Conservation (phyloP, 2,329 filamentous ascomycete genomes). For the Microascus cirrosus region DNA sequence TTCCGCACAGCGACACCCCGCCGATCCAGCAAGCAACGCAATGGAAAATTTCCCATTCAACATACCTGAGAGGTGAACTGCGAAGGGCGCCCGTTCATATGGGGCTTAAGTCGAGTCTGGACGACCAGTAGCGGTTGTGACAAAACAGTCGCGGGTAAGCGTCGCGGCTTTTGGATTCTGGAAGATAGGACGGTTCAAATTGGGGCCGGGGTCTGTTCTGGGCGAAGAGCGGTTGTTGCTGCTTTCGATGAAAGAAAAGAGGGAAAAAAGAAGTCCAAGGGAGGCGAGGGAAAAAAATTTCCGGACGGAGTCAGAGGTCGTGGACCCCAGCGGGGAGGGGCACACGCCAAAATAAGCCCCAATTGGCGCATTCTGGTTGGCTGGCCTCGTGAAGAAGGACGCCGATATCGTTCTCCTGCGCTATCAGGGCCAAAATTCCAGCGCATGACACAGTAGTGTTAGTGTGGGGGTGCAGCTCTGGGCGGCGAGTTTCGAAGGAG, state of each 20-base stretch:
- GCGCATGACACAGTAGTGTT: neutral
- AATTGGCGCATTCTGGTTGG: conserved; percentile 1
- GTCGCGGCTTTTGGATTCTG: neutral
- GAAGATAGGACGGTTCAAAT: neutral
- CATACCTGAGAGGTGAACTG: conserved; percentile 80
- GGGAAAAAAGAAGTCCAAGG: conserved; percentile 1
- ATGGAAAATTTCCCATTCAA: conserved; percentile 7
- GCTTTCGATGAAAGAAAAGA: conserved; percentile 5
- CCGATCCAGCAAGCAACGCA: neutral
- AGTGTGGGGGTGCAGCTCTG: neutral
- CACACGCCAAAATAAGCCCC: neutral
- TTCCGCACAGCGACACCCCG: neutral
- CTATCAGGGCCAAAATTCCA: neutral
- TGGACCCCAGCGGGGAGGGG: neutral
- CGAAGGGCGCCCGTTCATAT: conserved; percentile 79
- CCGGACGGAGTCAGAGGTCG: neutral
- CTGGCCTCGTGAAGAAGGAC: neutral
- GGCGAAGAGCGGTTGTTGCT: conserved; percentile 2
- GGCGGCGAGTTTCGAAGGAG: neutral
- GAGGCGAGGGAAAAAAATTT: conserved; percentile 4
- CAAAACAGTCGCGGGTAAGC: neutral
- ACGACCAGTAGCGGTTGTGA: neutral
- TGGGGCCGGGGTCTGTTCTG: neutral
- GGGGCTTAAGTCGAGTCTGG: conserved; percentile 15
- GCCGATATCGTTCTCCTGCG: conserved; percentile 2